Evolutionary conservation across 2,329 filamentous ascomycete genomes (phyloP), one percentile per base, ranked within the genome.

Genomic region (Plectosphaerella sp.): DNA sequence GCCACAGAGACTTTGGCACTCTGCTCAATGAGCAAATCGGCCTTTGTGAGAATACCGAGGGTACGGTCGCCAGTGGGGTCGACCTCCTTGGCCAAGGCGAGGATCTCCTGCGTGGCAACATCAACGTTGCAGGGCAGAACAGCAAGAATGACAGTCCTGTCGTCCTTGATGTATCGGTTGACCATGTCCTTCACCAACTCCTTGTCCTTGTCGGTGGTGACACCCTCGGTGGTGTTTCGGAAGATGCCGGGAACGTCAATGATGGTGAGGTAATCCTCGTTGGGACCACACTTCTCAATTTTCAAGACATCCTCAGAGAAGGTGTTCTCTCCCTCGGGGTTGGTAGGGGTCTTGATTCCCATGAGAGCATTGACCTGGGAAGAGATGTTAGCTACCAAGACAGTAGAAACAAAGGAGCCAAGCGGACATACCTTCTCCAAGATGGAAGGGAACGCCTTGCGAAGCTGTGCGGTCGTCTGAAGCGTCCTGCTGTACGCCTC

Each of bases 1-100:
- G 56, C 53, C 2, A 55, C 52, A 6, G 52, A 54, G 4, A 49
- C 49, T 1, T 61, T 54, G 0, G 54, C 61, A 12, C 55, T 60
- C 0, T 46, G 45, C 41, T 64, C 28, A 33, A 33, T 25, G 41
- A 76, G 66, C 1, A 72, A 62, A 50, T 79, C 74, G 0, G 73
- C 71, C 55, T 78, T 78, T 0, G 75, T 79, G 1, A 79, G 60
- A 3, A 78, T 65, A 1, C 72, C 72, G 1, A 78, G 50, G 0
- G 73, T 77, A 41, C 74, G 61, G 33, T 59, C 54, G 0, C 72
- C 71, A 4, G 57, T 52, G 0, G 53, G 56, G 55, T 77, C 73
- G 22, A 59, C 54, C 11, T 67, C 58, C 18, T 63, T 59, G 0
- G 74, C 72, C 41, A 72, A 58, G 24, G 69, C 61, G 1, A 78